These are phyloP conservation scores for Lodderomyces beijingensis DNA, from an alignment of 1,139 yeast species.

Conservation along the genomic window DNA sequence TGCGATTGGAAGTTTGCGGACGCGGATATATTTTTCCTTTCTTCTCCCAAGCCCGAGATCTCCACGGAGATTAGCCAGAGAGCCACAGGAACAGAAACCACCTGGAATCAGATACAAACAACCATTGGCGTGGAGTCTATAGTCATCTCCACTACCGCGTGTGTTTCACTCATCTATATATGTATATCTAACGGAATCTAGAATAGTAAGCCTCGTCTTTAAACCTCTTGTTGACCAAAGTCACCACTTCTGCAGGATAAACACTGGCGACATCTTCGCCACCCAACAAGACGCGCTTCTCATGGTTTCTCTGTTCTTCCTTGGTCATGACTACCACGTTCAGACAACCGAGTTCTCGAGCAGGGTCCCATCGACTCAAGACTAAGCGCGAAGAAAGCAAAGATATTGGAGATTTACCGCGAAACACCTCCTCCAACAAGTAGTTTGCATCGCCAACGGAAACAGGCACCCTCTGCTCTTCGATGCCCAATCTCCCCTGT, in stretches of 20 bases:
- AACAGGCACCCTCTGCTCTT: conserved; percentile 70
- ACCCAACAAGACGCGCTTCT: conserved; percentile 64
- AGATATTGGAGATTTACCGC: conserved; percentile 89
- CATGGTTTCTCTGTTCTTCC: conserved; percentile 81
- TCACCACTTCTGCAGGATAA: conserved; percentile 57
- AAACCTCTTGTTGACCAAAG: conserved; percentile 58
- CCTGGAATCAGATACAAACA: too few species aligned
- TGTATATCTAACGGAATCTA: conserved; percentile 26
- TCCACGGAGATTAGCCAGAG: too few species aligned
- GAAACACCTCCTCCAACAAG: conserved; percentile 84
- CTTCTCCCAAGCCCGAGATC: too few species aligned
- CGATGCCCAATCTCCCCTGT: conserved; percentile 66
- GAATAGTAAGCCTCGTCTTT: conserved; percentile 72
- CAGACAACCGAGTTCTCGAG: conserved; percentile 50
- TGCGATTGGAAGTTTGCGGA: too few species aligned
- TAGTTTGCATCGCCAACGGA: conserved; percentile 73
- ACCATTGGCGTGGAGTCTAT: too few species aligned
- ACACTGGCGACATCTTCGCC: conserved; percentile 59
- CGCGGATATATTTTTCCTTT: too few species aligned
- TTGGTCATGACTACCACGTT: conserved; percentile 85
- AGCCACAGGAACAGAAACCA: too few species aligned
- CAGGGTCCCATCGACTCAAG: conserved; percentile 79
- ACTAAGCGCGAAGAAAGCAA: conserved; percentile 76
- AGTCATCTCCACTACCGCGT: too few species aligned
- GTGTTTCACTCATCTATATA: neutral